Evolutionary conservation across 352 stramenopile species (phyloP), one percentile per base, ranked within the genome.

Genomic region (Phytophthora sansomeana): DNA sequence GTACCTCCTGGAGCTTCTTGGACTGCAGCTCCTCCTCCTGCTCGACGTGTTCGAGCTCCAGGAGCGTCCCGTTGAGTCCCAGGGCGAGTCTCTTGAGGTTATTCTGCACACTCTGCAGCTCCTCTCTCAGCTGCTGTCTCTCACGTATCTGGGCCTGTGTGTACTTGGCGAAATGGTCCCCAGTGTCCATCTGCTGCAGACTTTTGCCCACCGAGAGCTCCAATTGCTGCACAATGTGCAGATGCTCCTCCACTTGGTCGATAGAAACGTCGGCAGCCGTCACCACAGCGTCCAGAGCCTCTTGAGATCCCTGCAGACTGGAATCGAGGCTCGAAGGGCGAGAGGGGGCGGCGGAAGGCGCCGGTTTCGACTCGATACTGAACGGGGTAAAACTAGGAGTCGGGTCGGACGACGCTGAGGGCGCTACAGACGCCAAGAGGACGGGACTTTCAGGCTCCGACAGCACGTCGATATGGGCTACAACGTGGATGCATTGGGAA

Each of bases 11-110:
- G 10, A 96, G 74, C 47, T 93, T 79, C 66, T 96, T 87, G n/a
- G 82, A 84, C 62, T 94, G 89, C 53, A 87, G 47, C 33, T 88
- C 81, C 26, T 88, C 86, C 63, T 93, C 85, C 19, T 92, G 89
- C 58, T 96, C 88, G 35, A 96, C 88, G 33, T 89, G 81, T 63
- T 91, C 80, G 3, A 96, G 78, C 65, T 96, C 85, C 14, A 83
- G 50, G 11, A 96, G 70, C 41, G 88, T 96, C 2, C 83, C 81
- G 33, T 92, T 93, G 30, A 96, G 63, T 1, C 85, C 85, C 16
- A 71, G 55, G 2, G 86, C 88, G 4, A 96, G 79, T 55, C 85
- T 76, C 54, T 92, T 79, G 28, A 94, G 66, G 35, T 93, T 93
- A 21, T 69, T 74, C 46, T 87, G 75, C 24, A 75, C 69, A 35